Evolutionary conservation across 208 protist genomes (phyloP).

Genomic region (Naegleria lovaniensis): DNA sequence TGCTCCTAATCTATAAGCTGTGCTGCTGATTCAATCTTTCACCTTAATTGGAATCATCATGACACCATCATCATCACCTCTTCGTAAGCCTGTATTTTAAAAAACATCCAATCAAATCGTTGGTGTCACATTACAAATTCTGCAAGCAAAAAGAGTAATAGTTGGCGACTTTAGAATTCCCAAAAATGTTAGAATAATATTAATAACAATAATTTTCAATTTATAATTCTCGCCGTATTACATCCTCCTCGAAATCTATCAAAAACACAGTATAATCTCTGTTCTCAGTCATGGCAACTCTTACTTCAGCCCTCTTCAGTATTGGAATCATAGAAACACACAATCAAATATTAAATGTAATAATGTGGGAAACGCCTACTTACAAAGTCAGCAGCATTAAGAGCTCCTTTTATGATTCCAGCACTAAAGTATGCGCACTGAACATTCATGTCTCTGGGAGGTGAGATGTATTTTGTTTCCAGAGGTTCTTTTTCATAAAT

Average conservation of each 20-base stretch:
- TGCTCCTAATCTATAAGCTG: no score
- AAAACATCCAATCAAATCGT: no score
- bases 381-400: conserved; percentile 18
- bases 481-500: background rate
- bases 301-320: background rate
- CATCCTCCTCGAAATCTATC: background rate
- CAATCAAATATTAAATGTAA: background rate
- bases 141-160: no score
- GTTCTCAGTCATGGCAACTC: background rate
- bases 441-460: background rate
- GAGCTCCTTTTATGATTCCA: background rate
- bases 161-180: no score
- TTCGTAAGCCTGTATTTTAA: no score
- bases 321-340: background rate
- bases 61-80: no score
- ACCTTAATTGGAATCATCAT: no score
- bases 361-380: no score
- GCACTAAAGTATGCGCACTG: conserved; percentile 20
- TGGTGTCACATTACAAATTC: no score
- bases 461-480: conserved; percentile 3
- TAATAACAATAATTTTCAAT: no score
- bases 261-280: conserved; percentile 23
- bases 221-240: background rate
- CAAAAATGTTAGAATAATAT: no score
- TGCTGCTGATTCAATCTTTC: no score